phyloP scores from a whole-genome alignment of 2,329 filamentous ascomycete genomes.

The Colletotrichum simmondsii region DNA sequence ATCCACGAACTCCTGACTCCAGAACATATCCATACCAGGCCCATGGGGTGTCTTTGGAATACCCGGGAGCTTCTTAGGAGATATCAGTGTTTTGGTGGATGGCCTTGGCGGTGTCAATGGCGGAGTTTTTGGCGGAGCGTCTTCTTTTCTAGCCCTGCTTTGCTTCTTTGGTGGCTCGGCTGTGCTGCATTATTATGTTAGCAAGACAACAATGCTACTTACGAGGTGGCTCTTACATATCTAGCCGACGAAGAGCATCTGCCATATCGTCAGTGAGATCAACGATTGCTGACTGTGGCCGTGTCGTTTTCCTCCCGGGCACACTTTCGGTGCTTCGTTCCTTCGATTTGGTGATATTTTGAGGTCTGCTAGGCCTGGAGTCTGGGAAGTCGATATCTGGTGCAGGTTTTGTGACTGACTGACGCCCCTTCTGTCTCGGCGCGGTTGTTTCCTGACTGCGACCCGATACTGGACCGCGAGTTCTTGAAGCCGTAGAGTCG shows the following conservation, averaged over 20 bases:
- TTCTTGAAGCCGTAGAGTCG: background rate
- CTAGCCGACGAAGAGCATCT: constrained; percentile 15
- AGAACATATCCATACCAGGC: constrained; percentile 67
- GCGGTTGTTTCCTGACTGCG: background rate
- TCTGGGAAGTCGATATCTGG: background rate
- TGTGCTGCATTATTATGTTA: background rate
- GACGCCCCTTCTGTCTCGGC: background rate
- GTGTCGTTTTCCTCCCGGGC: background rate
- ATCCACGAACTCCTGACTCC: constrained; percentile 68
- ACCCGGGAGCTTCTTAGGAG: constrained; percentile 43
- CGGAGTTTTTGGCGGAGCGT: background rate
- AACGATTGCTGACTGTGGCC: background rate
- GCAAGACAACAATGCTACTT: background rate
- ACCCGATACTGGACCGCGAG: background rate
- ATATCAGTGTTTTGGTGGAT: constrained; percentile 38
- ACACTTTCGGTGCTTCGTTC: background rate
- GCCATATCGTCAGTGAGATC: constrained; percentile 25
- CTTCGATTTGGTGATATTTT: background rate
- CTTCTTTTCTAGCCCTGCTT: background rate
- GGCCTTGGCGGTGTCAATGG: constrained; percentile 36
- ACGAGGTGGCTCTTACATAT: constrained; percentile 5
- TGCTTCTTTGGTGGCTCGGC: background rate
- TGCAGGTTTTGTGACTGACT: background rate
- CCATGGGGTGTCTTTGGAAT: constrained; percentile 67
- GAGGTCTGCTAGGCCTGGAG: background rate